Evolutionary conservation across 371 early-diverging fungal species (phyloP), one percentile per base, ranked within the genome.

Genomic region (Zancudomyces culisetae): DNA sequence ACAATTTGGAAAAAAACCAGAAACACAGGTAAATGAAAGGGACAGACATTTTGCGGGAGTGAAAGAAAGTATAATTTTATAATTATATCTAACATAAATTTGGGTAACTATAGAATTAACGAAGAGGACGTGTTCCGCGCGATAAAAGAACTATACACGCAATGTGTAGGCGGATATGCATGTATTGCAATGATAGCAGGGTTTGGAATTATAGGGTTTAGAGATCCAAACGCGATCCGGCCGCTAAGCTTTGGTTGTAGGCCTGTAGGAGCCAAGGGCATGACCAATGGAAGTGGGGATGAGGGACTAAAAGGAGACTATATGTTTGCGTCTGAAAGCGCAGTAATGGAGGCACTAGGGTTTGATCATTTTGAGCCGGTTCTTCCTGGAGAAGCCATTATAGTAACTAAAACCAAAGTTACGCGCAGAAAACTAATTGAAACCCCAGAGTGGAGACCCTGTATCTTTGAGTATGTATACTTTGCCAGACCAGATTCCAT

Each of bases 391-490:
- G 90, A 97, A 69, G 92, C 89, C 0, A 66, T 94, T 23, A 92
- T 97, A 54, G 80, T 93, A 42, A 85, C 85, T 43, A 76, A 78
- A 52, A 66, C 71, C 19, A 72, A 73, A 0, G 66, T 90, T 15
- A 70, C 73, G 22, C 71, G 73, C 27, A 76, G 83, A n/a, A 73
- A 78, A 43, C 66, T 82, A 60, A 72, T 77, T 10, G 60, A 69
- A 8, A 56, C 71, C 28, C 62, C 70, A 15, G 27, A 27, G 49
- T 81, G 87, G 45, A 74, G 91, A 15, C 97, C 95, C 24, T 95
- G 95, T 68, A 87, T 97, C 61, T 97, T 97, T 61, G 97, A 97
- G 71, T 94, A 87, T 61, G 95, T 97, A 43, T 87, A 97, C 72
- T 97, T 97, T 77, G 94, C 95, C 20, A 82, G 97, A 28, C 93